A percentile compares a stretch with the other conserved stretches of the same genome.
These are phyloP conservation scores for Talaromyces thailandensis DNA, from an alignment of 495 filamentous ascomycete species.

Conservation along the genomic window DNA sequence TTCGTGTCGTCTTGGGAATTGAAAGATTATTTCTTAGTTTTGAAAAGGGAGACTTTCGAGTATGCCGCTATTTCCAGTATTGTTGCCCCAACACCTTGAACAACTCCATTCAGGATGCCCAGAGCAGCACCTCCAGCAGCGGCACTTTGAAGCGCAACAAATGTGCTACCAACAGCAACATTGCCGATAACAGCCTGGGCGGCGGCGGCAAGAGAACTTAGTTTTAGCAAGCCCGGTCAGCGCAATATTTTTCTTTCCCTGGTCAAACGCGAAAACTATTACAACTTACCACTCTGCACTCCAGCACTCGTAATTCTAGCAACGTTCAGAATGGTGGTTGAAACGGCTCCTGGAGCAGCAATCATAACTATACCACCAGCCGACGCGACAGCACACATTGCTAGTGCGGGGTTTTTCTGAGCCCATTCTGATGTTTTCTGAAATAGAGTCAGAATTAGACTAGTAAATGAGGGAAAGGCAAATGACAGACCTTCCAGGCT, in stretches of 20 bases:
- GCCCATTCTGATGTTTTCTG: neutral
- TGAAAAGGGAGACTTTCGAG: neutral
- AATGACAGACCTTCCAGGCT: neutral
- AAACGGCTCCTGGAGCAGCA: neutral
- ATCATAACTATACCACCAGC: neutral
- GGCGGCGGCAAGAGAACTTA: neutral
- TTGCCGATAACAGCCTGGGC: neutral
- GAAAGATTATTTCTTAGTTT: neutral
- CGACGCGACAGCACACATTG: neutral
- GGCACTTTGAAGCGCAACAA: neutral
- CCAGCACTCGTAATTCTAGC: no score
- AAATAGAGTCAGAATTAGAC: neutral
- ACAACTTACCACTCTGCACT: no score
- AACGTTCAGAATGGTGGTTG: neutral
- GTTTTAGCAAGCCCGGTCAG: neutral
- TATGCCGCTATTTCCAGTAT: neutral
- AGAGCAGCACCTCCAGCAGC: neutral
- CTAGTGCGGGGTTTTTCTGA: neutral
- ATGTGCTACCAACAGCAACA: neutral
- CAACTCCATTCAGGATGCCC: neutral
- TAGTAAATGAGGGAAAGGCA: neutral
- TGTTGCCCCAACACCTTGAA: neutral
- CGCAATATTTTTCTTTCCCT: no score
- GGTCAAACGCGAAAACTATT: no score
- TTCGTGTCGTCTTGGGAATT: neutral